Evolutionary conservation across 2,329 filamentous ascomycete genomes (phyloP).

Genomic region (Phialemoniopsis sp.): DNA sequence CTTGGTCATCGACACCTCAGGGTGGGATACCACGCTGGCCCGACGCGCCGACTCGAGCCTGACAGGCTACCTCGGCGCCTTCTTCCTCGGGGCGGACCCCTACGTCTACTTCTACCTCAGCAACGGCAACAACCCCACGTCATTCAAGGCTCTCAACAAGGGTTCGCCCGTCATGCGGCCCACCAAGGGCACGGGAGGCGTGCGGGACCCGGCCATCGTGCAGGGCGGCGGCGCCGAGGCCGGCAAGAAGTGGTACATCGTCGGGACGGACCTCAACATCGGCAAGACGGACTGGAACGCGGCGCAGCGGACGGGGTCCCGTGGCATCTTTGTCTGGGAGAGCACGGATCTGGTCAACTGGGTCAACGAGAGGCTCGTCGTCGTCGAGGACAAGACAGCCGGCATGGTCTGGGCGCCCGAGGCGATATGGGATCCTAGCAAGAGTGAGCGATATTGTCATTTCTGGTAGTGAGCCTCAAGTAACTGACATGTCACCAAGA

Average conservation of each 20-base stretch:
- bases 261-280: constrained; percentile 51
- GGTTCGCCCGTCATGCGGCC: constrained; percentile 43
- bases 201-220: constrained; percentile 47
- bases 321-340: constrained; percentile 52
- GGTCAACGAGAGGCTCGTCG: constrained; percentile 40
- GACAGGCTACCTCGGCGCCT: constrained; percentile 47
- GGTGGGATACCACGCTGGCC: constrained; percentile 13
- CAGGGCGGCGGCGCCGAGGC: constrained; percentile 38
- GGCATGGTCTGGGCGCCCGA: constrained; percentile 58
- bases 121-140: constrained; percentile 44
- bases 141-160: constrained; percentile 42
- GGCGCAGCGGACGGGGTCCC: constrained; percentile 44
- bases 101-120: constrained; percentile 51
- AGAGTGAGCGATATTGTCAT: constrained; percentile 18
- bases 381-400: constrained; percentile 45
- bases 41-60: constrained; percentile 30
- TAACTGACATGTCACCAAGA: constrained; percentile 12
- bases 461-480: constrained; percentile 5
- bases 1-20: constrained; percentile 4
- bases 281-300: constrained; percentile 48
- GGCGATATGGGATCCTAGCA: constrained; percentile 45
- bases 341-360: constrained; percentile 46
- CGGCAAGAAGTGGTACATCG: constrained; percentile 49
- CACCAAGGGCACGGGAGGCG: constrained; percentile 45
- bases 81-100: constrained; percentile 50